Percentiles rank a stretch among this genome's conserved stretches.
Evolutionary conservation across 768 basidiomycete species (phyloP).

Genomic region (Suillus americanus): DNA sequence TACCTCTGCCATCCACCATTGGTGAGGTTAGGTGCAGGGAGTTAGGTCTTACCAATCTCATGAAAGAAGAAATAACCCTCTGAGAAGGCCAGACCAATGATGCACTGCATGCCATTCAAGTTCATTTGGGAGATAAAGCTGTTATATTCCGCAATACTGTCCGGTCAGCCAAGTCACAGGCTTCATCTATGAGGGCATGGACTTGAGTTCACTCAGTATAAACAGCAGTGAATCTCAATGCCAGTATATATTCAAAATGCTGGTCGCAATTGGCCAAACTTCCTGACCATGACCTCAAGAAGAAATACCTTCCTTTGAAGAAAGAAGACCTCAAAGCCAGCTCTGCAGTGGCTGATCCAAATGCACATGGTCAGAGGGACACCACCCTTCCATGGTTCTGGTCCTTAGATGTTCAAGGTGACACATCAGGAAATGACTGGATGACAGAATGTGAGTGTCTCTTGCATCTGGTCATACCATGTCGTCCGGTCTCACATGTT

Average conservation of each 20-base stretch:
- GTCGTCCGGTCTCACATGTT: neutral
- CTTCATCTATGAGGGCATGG: too few species aligned
- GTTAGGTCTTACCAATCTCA: neutral
- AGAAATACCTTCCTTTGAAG: neutral
- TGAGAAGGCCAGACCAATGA: slow-evolving; percentile 16
- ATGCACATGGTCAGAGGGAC: slow-evolving; percentile 4
- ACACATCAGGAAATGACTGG: slow-evolving; percentile 5
- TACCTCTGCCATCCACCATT: slow-evolving; percentile 1
- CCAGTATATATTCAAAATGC: too few species aligned
- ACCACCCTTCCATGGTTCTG: neutral
- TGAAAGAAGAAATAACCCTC: slow-evolving; percentile 10
- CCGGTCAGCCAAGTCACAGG: too few species aligned
- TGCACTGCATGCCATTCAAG: slow-evolving; percentile 8
- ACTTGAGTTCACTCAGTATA: too few species aligned
- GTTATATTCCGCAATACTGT: too few species aligned
- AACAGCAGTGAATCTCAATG: too few species aligned
- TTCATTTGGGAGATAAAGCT: slow-evolving; percentile 13
- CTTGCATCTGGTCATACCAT: too few species aligned
- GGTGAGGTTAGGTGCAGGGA: neutral
- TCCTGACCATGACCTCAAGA: too few species aligned
- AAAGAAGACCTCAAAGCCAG: slow-evolving; percentile 7
- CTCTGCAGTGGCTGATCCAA: slow-evolving; percentile 4
- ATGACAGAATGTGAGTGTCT: slow-evolving; percentile 11
- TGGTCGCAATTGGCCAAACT: too few species aligned
- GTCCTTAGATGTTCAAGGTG: slow-evolving; percentile 1